Conservation (phyloP, 2,329 filamentous ascomycete genomes). For the Colletotrichum sansevieriae region DNA sequence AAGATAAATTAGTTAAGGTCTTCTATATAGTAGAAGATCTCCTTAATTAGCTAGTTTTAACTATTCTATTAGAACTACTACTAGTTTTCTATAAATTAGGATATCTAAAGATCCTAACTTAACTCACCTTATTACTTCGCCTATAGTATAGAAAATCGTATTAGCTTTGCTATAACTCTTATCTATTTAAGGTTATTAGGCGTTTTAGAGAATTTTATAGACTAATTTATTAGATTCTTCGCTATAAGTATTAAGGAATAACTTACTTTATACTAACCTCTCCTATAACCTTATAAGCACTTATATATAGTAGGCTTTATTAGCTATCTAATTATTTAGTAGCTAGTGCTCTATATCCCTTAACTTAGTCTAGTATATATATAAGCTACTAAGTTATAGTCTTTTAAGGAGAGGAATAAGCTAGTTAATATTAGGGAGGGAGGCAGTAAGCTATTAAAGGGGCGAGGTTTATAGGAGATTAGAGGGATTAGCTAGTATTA, state of each 20-base stretch:
- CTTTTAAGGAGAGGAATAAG: not conserved
- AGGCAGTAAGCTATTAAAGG: slow-evolving; percentile 10
- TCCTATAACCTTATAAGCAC: not conserved
- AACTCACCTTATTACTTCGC: slow-evolving; percentile 37
- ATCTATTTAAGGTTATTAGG: too few species aligned
- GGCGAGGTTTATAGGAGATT: not conserved
- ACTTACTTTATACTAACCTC: too few species aligned
- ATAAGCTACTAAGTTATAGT: too few species aligned
- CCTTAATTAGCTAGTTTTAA: slow-evolving; percentile 27
- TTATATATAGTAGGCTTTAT: not conserved
- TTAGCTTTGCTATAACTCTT: not conserved
- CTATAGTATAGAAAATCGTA: slow-evolving; percentile 11
- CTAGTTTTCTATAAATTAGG: slow-evolving; percentile 39
- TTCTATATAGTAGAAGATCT: slow-evolving; percentile 41
- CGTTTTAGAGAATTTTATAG: too few species aligned
- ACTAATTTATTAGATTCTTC: too few species aligned
- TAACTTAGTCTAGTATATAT: slow-evolving; percentile 1
- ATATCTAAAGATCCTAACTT: slow-evolving; percentile 36
- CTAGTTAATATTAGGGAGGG: slow-evolving; percentile 16
- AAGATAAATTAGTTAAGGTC: too few species aligned
- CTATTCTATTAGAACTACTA: slow-evolving; percentile 41
- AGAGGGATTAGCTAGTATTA: not conserved
- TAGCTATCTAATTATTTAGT: not conserved
- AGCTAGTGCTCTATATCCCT: not conserved
- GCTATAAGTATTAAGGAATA: too few species aligned